Evolutionary conservation across 495 filamentous ascomycete species (phyloP).

Genomic region (Neurospora sp.): DNA sequence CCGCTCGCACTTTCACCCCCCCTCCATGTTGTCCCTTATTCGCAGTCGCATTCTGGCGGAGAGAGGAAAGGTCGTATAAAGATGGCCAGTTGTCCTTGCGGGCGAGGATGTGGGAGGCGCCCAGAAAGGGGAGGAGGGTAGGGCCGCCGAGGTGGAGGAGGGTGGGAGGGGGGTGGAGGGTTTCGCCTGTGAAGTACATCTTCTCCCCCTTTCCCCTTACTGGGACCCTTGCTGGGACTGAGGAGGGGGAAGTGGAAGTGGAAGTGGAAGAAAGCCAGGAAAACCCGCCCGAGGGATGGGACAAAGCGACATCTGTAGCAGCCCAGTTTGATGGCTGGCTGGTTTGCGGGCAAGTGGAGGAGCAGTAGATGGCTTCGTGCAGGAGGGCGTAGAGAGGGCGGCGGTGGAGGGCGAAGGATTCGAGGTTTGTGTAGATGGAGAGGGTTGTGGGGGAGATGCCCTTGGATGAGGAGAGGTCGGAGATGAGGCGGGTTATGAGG

Average conservation of each 20-base stretch:
- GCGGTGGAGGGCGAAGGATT: conserved; percentile 9
- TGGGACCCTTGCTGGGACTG: too few relatives aligned
- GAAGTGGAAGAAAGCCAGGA: conserved; percentile 27
- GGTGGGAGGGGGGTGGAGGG: conserved; percentile 55
- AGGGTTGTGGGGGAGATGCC: neutral
- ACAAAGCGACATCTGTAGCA: conserved; percentile 28
- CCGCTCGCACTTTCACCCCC: conserved; percentile 66
- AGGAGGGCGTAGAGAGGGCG: conserved; percentile 19
- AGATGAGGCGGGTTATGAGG: neutral
- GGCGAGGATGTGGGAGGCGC: conserved; percentile 59
- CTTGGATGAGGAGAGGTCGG: neutral
- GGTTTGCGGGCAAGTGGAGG: neutral
- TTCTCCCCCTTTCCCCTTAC: too few relatives aligned
- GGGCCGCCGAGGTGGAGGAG: neutral
- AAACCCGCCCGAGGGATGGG: conserved; percentile 17
- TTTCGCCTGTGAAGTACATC: conserved; percentile 68
- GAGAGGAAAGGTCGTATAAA: too few relatives aligned
- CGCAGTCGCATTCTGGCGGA: too few relatives aligned
- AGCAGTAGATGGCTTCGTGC: conserved; percentile 21
- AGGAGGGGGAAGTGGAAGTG: too few relatives aligned
- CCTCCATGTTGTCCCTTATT: conserved; percentile 9
- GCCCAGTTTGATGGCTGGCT: conserved; percentile 26
- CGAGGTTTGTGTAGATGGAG: neutral
- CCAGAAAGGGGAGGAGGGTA: conserved; percentile 50
- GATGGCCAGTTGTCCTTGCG: conserved; percentile 51